Base-by-base conservation (phyloP, 2,329 filamentous ascomycete species). In the Pseudocercospora musae region DNA sequence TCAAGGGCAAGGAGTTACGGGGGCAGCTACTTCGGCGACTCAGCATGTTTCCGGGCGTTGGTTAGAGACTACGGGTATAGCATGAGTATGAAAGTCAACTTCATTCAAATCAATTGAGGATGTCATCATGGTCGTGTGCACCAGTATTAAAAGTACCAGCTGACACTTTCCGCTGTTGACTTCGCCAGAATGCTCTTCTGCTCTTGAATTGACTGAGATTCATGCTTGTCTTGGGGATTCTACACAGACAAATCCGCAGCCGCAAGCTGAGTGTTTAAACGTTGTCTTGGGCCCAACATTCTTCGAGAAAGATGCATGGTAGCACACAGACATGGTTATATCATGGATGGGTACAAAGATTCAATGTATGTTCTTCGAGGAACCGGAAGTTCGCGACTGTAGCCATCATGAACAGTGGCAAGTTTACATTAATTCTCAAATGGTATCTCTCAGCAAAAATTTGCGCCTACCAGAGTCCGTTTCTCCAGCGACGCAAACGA, bases 41-140 rank as follows among this genome's bases (percentile, higher is more conserved):
- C 27, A 33, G 60, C 49, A 33, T 42, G 61, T 53, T 50, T 44
- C 46, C 53, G 53, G 46, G 29, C 44, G 23, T 62, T 62, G 60
- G 56, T 49, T 63, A 63, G 50, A 62, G 37, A 57, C 42, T 46
- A 57, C 33, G 44, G 53, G 60, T 54, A 52, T 60, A 65, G 65
- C 63, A 63, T 63, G 63, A 65, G 60, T 58, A 67, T 58, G 59
- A 63, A 58, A 52, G 48, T 52, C 23, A n/a, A 52, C 48, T 52
- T 52, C 48, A 50, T 50, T 50, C 46, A 50, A 29, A 40, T 40
- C 37, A 18, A 40, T 40, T 18, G 37, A n/a, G 37, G 37, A 40
- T 40, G 37, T 40, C 15, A 40, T 40, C 15, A 40, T 40, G 37
- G 10, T 40, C 37, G 37, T 40, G 15, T 15, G 37, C 10, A 15